Percentiles rank a stretch among this genome's conserved stretches.
phyloP scores from a whole-genome alignment of 495 filamentous ascomycete species.

The Penicillium crystallinum region DNA sequence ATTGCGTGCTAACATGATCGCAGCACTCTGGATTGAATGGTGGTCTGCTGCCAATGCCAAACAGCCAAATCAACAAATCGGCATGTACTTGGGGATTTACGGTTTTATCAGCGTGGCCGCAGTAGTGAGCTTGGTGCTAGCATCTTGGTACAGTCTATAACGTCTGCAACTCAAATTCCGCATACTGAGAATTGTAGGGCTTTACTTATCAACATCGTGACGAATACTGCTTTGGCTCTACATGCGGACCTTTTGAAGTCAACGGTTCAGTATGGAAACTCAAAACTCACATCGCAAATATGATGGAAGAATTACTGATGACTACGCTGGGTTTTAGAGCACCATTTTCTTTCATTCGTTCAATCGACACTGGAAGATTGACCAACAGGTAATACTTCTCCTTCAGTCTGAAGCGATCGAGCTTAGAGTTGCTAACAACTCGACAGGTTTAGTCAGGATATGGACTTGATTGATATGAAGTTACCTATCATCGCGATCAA shows the following conservation, averaged over 20 bases:
- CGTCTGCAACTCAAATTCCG: no score
- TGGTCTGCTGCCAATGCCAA: neutral
- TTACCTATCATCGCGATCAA: neutral
- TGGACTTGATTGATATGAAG: neutral
- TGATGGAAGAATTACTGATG: no score
- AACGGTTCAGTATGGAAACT: no score
- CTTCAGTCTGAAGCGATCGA: neutral
- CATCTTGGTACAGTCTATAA: neutral
- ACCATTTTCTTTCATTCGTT: neutral
- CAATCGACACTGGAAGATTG: neutral
- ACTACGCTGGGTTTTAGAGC: neutral
- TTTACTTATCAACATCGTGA: neutral
- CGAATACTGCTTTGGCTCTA: neutral
- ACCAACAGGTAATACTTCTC: neutral
- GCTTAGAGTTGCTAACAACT: neutral
- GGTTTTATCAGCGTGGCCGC: neutral
- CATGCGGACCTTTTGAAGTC: neutral
- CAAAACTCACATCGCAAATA: no score
- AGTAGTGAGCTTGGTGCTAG: neutral
- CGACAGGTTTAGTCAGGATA: neutral
- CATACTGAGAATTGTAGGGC: no score
- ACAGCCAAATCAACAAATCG: neutral
- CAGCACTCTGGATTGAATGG: neutral
- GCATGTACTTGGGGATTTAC: constrained; percentile 1
- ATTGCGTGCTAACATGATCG: neutral